phyloP scores from a whole-genome alignment of 2,329 filamentous ascomycete species.

The Amesomyces nigricolor region DNA sequence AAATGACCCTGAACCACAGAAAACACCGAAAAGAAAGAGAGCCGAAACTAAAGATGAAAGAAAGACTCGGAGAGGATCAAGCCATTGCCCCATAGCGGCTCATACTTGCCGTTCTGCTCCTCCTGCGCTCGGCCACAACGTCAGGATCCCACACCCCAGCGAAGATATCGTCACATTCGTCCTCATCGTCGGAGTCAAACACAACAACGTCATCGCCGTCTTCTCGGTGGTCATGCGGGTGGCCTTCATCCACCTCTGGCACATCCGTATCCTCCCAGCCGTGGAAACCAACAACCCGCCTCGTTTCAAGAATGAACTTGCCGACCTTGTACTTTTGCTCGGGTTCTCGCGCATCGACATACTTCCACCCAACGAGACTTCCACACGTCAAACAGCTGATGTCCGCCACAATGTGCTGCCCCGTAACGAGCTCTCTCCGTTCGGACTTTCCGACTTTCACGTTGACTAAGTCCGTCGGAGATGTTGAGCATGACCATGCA shows the following conservation, averaged over 20 bases:
- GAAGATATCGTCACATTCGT: slow-evolving; percentile 63
- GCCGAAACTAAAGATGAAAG: slow-evolving; percentile 1
- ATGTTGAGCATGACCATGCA: slow-evolving; percentile 14
- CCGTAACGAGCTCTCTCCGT: slow-evolving; percentile 55
- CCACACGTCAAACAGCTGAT: slow-evolving; percentile 53
- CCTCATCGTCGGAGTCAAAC: slow-evolving; percentile 60
- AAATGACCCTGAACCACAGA: neutral
- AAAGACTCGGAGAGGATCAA: neutral
- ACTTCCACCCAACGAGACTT: slow-evolving; percentile 61
- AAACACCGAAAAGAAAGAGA: slow-evolving; percentile 2
- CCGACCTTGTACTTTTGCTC: slow-evolving; percentile 62
- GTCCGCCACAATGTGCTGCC: slow-evolving; percentile 59
- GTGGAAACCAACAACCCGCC: slow-evolving; percentile 47
- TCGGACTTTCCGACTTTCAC: slow-evolving; percentile 50
- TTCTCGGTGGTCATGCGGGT: slow-evolving; percentile 14
- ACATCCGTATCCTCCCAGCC: slow-evolving; percentile 47
- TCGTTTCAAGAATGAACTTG: slow-evolving; percentile 62
- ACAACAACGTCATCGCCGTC: slow-evolving; percentile 32
- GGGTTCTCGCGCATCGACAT: slow-evolving; percentile 55
- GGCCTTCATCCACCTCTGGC: slow-evolving; percentile 8
- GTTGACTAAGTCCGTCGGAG: slow-evolving; percentile 41
- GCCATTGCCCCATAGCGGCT: neutral
- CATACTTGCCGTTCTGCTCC: slow-evolving; percentile 30
- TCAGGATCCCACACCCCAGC: slow-evolving; percentile 55
- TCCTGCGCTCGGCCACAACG: slow-evolving; percentile 43